Evolutionary conservation across 2,329 filamentous ascomycete genomes (phyloP).

Genomic region (Aschersonia sp.): DNA sequence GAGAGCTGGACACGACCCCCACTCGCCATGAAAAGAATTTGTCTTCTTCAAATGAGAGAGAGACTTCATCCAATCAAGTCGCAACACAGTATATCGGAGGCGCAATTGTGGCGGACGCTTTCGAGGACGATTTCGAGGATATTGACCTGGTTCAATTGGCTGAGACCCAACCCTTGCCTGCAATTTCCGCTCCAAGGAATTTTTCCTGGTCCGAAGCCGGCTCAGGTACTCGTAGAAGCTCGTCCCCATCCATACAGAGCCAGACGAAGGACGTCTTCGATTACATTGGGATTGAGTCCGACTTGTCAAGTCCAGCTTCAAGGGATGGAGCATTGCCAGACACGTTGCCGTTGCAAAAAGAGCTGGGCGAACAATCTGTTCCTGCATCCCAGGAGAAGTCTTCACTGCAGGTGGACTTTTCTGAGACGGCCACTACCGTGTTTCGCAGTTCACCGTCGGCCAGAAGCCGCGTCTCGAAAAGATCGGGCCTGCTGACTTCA

Average conservation of each 20-base stretch:
- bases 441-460: slow-evolving; percentile 15
- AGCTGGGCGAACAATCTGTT: background rate
- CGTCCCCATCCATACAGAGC: slow-evolving; percentile 9
- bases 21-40: slow-evolving; percentile 12
- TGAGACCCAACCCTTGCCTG: background rate
- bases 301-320: slow-evolving; percentile 13
- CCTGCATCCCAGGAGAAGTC: background rate
- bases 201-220: slow-evolving; percentile 16
- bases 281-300: slow-evolving; percentile 8
- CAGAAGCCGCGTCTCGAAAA: background rate
- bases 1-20: slow-evolving; percentile 19
- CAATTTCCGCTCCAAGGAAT: background rate
- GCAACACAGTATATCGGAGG: background rate
- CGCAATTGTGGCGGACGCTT: slow-evolving; percentile 4
- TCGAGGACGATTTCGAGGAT: slow-evolving; percentile 12
- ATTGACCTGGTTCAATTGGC: slow-evolving; percentile 9
- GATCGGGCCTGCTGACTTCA: background rate
- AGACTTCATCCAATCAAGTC: background rate
- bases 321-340: slow-evolving; percentile 12
- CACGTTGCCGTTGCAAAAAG: background rate
- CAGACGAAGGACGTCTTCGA: slow-evolving; percentile 8
- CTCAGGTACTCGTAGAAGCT: slow-evolving; percentile 14
- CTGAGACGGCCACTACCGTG: slow-evolving; percentile 17
- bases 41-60: background rate
- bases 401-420: slow-evolving; percentile 14